Evolutionary conservation across 805 yeast species (phyloP).

Genomic region (Scheffersomyces ergatensis): DNA sequence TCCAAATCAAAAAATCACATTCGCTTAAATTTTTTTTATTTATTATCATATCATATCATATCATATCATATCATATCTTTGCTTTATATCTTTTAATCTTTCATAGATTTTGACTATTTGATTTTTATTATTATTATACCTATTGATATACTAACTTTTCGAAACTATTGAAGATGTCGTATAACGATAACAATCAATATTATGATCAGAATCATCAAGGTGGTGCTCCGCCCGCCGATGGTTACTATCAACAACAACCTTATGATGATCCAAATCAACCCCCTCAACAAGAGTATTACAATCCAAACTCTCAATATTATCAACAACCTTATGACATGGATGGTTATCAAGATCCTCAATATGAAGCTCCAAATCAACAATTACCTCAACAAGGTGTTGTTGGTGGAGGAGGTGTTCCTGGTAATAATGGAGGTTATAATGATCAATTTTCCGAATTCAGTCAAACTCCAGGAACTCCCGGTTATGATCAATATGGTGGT

Average conservation of each 20-base stretch:
- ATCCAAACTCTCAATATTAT: constrained; percentile 43
- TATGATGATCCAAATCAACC: constrained; percentile 21
- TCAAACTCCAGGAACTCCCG: constrained; percentile 54
- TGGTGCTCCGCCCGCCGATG: constrained; percentile 14
- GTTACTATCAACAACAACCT: constrained; percentile 33
- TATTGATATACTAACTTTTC: too few species aligned
- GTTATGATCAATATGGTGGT: constrained; percentile 65
- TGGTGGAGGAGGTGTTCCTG: constrained; percentile 11
- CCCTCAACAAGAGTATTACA: constrained; percentile 48
- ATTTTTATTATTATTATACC: constrained; percentile 1
- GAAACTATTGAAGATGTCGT: constrained; percentile 67
- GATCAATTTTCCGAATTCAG: constrained; percentile 69
- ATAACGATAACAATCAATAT: constrained; percentile 52
- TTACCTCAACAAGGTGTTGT: too few species aligned
- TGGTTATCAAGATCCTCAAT: constrained; percentile 44
- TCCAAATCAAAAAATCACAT: not conserved
- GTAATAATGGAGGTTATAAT: constrained; percentile 25
- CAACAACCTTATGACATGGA: constrained; percentile 51
- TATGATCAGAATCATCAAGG: constrained; percentile 45
- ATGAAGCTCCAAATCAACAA: constrained; percentile 33
- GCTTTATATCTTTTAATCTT: too few species aligned
- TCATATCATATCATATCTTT: too few species aligned
- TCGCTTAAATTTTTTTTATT: not conserved
- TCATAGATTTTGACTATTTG: not conserved
- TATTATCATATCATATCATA: too few species aligned